Conservation (phyloP, 768 basidiomycete species). For the Mycena galopus region DNA sequence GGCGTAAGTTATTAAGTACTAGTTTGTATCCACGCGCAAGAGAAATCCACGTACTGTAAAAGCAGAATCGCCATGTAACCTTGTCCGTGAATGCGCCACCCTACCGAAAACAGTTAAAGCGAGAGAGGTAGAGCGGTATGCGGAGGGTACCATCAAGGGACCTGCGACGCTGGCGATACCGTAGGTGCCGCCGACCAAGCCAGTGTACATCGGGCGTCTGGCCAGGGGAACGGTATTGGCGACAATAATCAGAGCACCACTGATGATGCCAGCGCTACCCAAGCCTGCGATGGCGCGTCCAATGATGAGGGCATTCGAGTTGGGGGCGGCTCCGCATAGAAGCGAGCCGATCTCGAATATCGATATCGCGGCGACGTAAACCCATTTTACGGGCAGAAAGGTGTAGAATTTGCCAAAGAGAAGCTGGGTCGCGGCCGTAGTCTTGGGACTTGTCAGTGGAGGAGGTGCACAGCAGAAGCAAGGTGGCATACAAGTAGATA, state of each 20-base stretch:
- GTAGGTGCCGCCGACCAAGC: constrained; percentile 50
- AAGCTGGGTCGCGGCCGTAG: constrained; percentile 37
- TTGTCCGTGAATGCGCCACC: constrained; percentile 47
- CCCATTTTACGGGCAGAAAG: constrained; percentile 37
- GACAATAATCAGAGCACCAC: constrained; percentile 41
- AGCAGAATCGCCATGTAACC: constrained; percentile 53
- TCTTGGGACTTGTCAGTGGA: constrained; percentile 9
- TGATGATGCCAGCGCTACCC: constrained; percentile 54
- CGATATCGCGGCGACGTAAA: constrained; percentile 36
- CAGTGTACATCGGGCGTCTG: constrained; percentile 51
- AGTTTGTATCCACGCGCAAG: not conserved
- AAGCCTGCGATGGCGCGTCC: constrained; percentile 61
- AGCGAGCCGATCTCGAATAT: constrained; percentile 61
- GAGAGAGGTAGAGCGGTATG: not conserved
- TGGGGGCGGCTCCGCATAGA: constrained; percentile 53
- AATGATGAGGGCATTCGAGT: constrained; percentile 49
- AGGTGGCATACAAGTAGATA: constrained; percentile 10
- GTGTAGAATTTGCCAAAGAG: constrained; percentile 39
- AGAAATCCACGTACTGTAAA: not conserved
- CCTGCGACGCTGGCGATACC: constrained; percentile 42
- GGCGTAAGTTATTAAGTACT: not conserved
- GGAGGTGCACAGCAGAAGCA: not conserved
- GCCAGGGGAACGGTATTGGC: constrained; percentile 45
- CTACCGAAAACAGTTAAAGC: not conserved
- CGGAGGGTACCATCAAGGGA: constrained; percentile 39